Evolutionary conservation across 805 yeast genomes (phyloP), one percentile per base, ranked within the genome.

Genomic region (Starmerella vitae): DNA sequence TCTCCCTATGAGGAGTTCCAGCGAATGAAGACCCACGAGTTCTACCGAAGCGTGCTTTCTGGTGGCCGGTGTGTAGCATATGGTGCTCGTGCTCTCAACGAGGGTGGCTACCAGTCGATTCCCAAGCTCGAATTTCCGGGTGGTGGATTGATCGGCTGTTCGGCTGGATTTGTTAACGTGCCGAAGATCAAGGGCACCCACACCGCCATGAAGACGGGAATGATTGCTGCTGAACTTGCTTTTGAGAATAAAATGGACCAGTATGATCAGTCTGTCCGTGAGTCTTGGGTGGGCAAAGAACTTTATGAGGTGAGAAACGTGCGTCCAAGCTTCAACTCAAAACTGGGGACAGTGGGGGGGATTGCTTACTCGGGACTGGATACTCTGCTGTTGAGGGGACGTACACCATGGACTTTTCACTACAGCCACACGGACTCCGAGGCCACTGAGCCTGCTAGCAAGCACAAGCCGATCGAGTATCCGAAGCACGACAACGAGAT

Each of bases 111-210:
- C 50, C 99, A 91, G 64, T 77, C 93, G 28, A 80, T 91, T 37
- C 99, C 99, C 19, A 72, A 77, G 55, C 67, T 91, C 39, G 66
- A 77, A 48, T 91, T 91, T 71, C 97, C 97, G 2, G 99, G 99
- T 36, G 99, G 98, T 38, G 78, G 85, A 7, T 63, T 91, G 21
- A 88, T 91, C 29, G 99, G 99, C 24, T 91, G 93, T 41, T 66
- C 93, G 41, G 98, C 98, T 3, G 98, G 98, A 1, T 88, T 91
- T 59, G 72, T 91, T 74, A 91, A 91, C 57, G 97, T 91, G 32
- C 96, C 98, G 38, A 91, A 88, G 60, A 82, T 91, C 54, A 91
- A 91, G 63, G 99, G 99, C 13, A 78, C 96, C 0, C 99, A 91
- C 59, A 88, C 95, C 1, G 97, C 99, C 1, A 83, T 91, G 75